Base-by-base conservation (phyloP, 345 rosid species). In the Melaleuca quinquenervia region DNA sequence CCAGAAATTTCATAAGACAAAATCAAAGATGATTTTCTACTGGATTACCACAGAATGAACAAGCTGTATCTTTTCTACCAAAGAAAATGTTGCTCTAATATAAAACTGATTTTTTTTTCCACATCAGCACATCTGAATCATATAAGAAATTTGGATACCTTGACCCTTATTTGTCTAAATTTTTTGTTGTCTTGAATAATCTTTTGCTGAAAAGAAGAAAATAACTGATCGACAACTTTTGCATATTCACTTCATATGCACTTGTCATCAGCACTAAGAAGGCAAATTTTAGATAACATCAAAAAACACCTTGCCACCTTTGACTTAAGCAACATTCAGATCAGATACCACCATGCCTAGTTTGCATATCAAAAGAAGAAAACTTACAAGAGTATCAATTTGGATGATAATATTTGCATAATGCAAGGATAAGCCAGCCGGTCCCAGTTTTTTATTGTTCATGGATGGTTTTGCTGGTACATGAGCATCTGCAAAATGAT, bases 381-480 rank as follows among this genome's bases (percentile, higher is more conserved):
- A 87, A 93, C 98, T 96, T 92, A 98, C 99, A 88, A 95, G 96
- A 88, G 97, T 94, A 88, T 96, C 99, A 50, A 95, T 94, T 90
- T 96, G 99, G 84, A 98, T 90, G 41, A 98, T 92, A 52, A 98
- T 95, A 90, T 96, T 98, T 82, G 99, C 99, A 85, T 98, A 98
- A 90, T 98, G 99, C 92, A 98, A 91, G 20, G 99, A 98, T 85
- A 98, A 98, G 86, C 99, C 98, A 84, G 98, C 98, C 36, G 96
- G 89, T 5, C 99, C 99, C 92, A 98, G 86, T 88, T 93, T 95
- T 84, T 86, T 94, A 74, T 91, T 92, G 90, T 87, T 88, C 89
- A 36, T 91, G 27, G 88, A 87, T 86, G 89, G 89, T 89, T 90
- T 93, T 50, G 85, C 80, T 41, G 93, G 91, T 86, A 50, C 91